Percentiles rank a stretch among this genome's conserved stretches.
phyloP scores from a whole-genome alignment of 768 basidiomycete species.

The Boletus vermiculosoides region DNA sequence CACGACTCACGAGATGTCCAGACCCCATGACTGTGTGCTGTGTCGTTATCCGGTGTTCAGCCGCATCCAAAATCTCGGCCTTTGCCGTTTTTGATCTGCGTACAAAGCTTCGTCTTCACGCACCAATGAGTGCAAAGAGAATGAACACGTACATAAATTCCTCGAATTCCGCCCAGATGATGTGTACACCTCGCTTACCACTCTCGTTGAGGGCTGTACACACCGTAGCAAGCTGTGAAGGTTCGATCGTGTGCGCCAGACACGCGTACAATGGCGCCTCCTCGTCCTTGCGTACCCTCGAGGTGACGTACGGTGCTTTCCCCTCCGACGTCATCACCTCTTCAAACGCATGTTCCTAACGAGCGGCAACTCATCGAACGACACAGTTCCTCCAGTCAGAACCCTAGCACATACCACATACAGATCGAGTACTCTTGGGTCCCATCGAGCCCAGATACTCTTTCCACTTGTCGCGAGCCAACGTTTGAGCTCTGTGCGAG shows the following conservation, averaged over 20 bases:
- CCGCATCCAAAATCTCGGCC: conserved; percentile 29
- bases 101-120: no score
- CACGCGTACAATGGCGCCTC: conserved; percentile 28
- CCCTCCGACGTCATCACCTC: conserved; percentile 15
- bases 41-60: conserved; percentile 20
- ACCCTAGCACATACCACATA: conserved; percentile 20
- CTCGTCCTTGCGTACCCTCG: conserved; percentile 31
- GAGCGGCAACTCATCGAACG: neutral
- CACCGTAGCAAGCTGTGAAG: conserved; percentile 20
- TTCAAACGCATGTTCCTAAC: conserved; percentile 27
- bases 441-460: conserved; percentile 26
- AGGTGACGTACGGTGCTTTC: conserved; percentile 14
- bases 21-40: conserved; percentile 25
- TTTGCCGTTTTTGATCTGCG: conserved; percentile 27
- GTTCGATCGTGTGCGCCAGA: conserved; percentile 26
- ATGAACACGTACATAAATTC: conserved; percentile 28
- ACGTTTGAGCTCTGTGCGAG: conserved; percentile 17
- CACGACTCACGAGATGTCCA: conserved; percentile 29
- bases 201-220: conserved; percentile 13
- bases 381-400: neutral
- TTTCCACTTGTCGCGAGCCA: conserved; percentile 20
- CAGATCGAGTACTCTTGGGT: conserved; percentile 22
- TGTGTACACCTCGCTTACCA: conserved; percentile 20
- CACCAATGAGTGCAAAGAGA: neutral
- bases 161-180: conserved; percentile 32